Base-by-base conservation (phyloP, 495 filamentous ascomycete species). In the Lasiosphaeria ovina region DNA sequence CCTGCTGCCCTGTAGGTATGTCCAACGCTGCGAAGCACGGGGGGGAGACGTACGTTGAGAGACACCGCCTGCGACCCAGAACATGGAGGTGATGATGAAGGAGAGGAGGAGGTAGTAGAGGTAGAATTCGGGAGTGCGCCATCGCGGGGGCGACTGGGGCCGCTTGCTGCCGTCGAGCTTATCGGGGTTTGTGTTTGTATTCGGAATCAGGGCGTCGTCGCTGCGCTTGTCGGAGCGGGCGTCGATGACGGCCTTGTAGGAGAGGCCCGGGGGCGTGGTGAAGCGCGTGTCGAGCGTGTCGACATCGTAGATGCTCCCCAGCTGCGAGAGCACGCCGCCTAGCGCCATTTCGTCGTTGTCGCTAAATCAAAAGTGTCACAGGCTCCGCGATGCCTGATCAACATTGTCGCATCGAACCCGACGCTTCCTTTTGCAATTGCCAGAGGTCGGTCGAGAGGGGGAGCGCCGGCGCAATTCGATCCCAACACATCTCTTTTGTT, bases 231-330 rank as follows among this genome's bases (percentile, higher is more conserved):
- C 8, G 14, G 6, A 11, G 49, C 49, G 49, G 44, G 34, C 42
- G 33, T 35, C 44, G 35, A 33, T 45, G 35, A 35, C 81, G 44
- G 74, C 67, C 61, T 79, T 79, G 70, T 86, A 82, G 31, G 89
- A 84, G n/a, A 85, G 83, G 31, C 76, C 81, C 16, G 91, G 83
- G 9, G 90, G 83, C 50, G 82, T 85, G 33, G 87, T 90, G 71
- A 98, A 92, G 64, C 94, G 88, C 60, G 91, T 93, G 80, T 98
- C 94, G 72, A 98, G 85, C 35, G 92, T 95, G 67, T 97, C 90
- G 59, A 96, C 86, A 55, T 89, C 87, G 76, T 92, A 95, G 54
- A 93, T 36, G 44, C 2, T 11, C 44, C 44, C 44, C 2, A 47
- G 12, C 5, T 14, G 16, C 6, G 44, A n/a, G 2, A 47, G 44